Percentiles rank a stretch among this genome's conserved stretches.
These are phyloP conservation scores for Striga hermonthica DNA, from an alignment of 305 asterid genomes.

Conservation along the genomic window DNA sequence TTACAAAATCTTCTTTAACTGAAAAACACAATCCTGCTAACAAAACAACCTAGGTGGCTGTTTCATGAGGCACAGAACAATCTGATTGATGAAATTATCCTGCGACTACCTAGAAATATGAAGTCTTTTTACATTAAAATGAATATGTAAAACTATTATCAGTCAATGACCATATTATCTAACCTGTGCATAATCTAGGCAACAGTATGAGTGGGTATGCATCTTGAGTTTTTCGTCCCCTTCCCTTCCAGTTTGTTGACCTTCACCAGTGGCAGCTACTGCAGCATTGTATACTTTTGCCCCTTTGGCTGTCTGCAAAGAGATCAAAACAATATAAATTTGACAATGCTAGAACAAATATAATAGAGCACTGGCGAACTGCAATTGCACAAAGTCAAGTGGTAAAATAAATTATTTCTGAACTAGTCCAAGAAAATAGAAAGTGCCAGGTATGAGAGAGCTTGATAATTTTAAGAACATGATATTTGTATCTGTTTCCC, in stretches of 20 bases:
- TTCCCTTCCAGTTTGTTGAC: constrained; percentile 61
- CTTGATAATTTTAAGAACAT: too few species aligned
- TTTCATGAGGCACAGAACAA: neutral
- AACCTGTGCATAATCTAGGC: constrained; percentile 97
- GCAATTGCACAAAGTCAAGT: neutral
- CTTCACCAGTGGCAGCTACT: constrained; percentile 67
- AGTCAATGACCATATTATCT: constrained; percentile 20
- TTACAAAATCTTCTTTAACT: constrained; percentile 8
- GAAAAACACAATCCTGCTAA: neutral
- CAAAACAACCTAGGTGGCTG: constrained; percentile 5
- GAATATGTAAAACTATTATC: constrained; percentile 12
- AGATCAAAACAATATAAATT: constrained; percentile 16
- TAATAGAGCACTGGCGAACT: constrained; percentile 2
- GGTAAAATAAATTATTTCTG: too few species aligned
- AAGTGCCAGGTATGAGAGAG: too few species aligned
- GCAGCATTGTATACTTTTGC: constrained; percentile 87
- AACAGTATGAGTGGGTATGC: constrained; percentile 95
- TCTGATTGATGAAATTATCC: neutral
- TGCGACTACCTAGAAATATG: neutral
- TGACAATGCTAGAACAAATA: constrained; percentile 9
- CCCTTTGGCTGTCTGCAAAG: constrained; percentile 78
- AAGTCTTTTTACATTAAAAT: constrained; percentile 15
- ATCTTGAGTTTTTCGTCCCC: constrained; percentile 85
- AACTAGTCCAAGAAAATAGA: too few species aligned
- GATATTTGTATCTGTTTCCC: too few species aligned